These are phyloP conservation scores for Punctularia strigosozonata DNA, from an alignment of 768 basidiomycete species.

Conservation along the genomic window DNA sequence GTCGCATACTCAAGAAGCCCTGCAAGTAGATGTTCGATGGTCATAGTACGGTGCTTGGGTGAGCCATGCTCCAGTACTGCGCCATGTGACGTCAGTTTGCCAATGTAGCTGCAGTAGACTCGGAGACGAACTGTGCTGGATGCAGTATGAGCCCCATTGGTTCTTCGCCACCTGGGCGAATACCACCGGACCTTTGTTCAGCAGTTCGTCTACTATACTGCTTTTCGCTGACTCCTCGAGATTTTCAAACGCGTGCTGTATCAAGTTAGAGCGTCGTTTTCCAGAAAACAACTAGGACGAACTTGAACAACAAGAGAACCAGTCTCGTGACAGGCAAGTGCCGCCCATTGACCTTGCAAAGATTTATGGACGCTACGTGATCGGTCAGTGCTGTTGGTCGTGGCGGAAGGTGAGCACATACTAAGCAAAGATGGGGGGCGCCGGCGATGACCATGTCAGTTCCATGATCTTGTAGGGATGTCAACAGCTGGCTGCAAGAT, in stretches of 20 bases:
- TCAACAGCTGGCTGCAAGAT: background rate
- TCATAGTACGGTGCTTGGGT: constrained; percentile 58
- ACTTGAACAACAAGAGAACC: constrained; percentile 85
- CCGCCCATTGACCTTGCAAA: constrained; percentile 80
- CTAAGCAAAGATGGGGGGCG: constrained; percentile 83
- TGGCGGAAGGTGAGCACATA: constrained; percentile 22
- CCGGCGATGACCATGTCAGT: constrained; percentile 75
- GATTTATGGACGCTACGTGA: constrained; percentile 68
- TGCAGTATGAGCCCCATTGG: constrained; percentile 84
- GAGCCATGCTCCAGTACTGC: constrained; percentile 81
- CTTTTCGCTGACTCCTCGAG: constrained; percentile 76
- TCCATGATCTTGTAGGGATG: constrained; percentile 63
- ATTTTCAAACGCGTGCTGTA: constrained; percentile 76
- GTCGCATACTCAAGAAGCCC: constrained; percentile 74
- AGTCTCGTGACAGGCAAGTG: constrained; percentile 83
- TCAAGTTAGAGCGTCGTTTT: background rate
- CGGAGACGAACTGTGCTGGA: constrained; percentile 61
- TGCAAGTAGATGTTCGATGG: constrained; percentile 64
- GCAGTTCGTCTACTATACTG: constrained; percentile 74
- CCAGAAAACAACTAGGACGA: constrained; percentile 10
- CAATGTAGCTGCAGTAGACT: background rate
- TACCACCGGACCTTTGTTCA: constrained; percentile 54
- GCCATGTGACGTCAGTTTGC: constrained; percentile 3
- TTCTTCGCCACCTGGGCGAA: constrained; percentile 76
- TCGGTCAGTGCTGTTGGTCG: background rate